These are phyloP conservation scores for Oryza punctata DNA, from an alignment of 176 grass and related monocot genomes.

Conservation along the genomic window DNA sequence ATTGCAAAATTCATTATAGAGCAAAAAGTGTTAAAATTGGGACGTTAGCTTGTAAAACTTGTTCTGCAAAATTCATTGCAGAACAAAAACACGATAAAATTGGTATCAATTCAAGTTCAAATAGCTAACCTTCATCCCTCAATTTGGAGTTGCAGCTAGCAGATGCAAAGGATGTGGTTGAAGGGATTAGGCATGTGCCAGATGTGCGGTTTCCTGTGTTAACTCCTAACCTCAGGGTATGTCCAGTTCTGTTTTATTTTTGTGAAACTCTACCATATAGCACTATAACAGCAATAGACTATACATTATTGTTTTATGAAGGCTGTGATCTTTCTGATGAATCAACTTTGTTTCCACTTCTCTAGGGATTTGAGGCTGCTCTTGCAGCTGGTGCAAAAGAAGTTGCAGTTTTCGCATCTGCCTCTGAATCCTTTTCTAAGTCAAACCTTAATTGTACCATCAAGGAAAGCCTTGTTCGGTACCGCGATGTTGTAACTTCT, in stretches of 20 bases:
- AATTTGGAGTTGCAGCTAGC: conserved; percentile 53
- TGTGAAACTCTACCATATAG: neutral
- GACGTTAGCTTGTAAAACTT: neutral
- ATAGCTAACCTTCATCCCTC: neutral
- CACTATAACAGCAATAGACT: neutral
- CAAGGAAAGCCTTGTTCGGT: conserved; percentile 69
- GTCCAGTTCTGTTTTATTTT: conserved; percentile 5
- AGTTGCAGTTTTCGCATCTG: conserved; percentile 74
- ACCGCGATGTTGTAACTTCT: conserved; percentile 47
- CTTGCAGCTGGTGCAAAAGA: conserved; percentile 69
- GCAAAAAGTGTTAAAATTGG: neutral
- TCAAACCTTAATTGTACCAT: conserved; percentile 77
- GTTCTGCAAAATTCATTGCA: no score
- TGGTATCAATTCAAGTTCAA: neutral
- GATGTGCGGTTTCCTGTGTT: conserved; percentile 60
- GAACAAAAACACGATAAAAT: neutral
- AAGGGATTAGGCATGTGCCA: conserved; percentile 46
- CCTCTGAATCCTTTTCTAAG: conserved; percentile 74
- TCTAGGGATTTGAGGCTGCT: conserved; percentile 75
- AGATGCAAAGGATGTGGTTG: conserved; percentile 76
- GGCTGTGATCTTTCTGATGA: neutral
- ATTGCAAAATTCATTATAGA: no score
- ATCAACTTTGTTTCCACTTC: neutral
- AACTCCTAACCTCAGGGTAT: conserved; percentile 88
- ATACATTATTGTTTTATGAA: neutral